Evolutionary conservation across 768 basidiomycete genomes (phyloP).

Genomic region (Amanita pseudoporphyria): DNA sequence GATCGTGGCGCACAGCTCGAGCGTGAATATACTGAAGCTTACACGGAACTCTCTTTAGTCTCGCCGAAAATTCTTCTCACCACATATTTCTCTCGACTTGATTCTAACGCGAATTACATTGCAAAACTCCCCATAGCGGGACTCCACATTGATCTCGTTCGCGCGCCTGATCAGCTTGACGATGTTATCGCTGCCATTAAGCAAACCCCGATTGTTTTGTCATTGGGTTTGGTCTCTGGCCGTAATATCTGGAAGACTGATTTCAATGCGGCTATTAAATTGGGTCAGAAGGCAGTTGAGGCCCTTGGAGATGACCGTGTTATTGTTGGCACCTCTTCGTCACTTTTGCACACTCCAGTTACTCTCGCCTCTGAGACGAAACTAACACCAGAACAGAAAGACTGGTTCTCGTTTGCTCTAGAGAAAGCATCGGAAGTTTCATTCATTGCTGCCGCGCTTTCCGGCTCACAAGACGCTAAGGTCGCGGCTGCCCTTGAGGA

Average conservation of each 20-base stretch:
- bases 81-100: constrained; percentile 96
- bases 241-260: constrained; percentile 99
- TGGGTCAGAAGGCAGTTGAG: constrained; percentile 77
- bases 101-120: constrained; percentile 79
- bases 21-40: constrained; percentile 72
- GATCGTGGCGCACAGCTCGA: constrained; percentile 72
- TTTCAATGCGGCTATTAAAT: constrained; percentile 71
- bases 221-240: constrained; percentile 93
- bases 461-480: constrained; percentile 70
- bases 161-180: constrained; percentile 85
- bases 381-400: constrained; percentile 80
- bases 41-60: constrained; percentile 70
- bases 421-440: constrained; percentile 95
- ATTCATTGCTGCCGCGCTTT: constrained; percentile 74
- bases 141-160: constrained; percentile 94
- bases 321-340: constrained; percentile 92
- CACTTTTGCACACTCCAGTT: constrained; percentile 96
- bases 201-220: constrained; percentile 70
- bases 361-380: constrained; percentile 89
- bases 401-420: constrained; percentile 97
- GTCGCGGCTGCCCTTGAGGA: constrained; percentile 71
- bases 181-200: constrained; percentile 77
- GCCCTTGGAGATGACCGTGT: constrained; percentile 81
- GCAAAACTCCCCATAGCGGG: constrained; percentile 89
- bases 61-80: constrained; percentile 90